These are phyloP conservation scores for Tulasnella sp. DNA, from an alignment of 768 basidiomycete species.

Conservation along the genomic window DNA sequence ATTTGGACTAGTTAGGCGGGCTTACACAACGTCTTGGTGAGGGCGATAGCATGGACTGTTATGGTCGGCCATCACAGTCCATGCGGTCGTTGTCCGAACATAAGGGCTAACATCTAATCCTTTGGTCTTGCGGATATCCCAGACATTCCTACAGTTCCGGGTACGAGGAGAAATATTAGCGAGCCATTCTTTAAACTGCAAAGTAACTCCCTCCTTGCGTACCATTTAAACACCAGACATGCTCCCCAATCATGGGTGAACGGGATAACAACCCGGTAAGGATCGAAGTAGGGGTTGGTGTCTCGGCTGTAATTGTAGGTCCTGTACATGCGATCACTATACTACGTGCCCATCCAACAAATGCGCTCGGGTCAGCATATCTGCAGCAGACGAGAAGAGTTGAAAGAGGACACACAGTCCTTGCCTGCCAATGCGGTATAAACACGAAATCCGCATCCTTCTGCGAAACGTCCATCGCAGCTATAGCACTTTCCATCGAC, in stretches of 20 bases:
- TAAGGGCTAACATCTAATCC: not conserved
- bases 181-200: not conserved
- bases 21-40: constrained; percentile 30
- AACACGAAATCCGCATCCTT: constrained; percentile 32
- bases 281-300: constrained; percentile 22
- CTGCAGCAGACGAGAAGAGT: not conserved
- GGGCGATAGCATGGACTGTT: constrained; percentile 33
- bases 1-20: not conserved
- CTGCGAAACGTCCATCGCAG: constrained; percentile 28
- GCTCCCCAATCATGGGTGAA: constrained; percentile 34
- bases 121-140: constrained; percentile 19
- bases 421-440: constrained; percentile 30
- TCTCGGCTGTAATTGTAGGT: constrained; percentile 26
- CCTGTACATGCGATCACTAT: constrained; percentile 26
- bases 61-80: constrained; percentile 33
- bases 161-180: not conserved
- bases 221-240: constrained; percentile 31
- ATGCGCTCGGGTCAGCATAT: not conserved
- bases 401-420: not conserved
- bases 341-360: constrained; percentile 4
- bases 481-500: constrained; percentile 30
- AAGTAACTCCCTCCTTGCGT: not conserved
- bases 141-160: constrained; percentile 20
- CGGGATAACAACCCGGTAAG: constrained; percentile 26
- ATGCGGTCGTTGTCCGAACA: constrained; percentile 24